These are phyloP conservation scores for Leccinum barrowsii DNA, from an alignment of 768 basidiomycete genomes.

Conservation along the genomic window DNA sequence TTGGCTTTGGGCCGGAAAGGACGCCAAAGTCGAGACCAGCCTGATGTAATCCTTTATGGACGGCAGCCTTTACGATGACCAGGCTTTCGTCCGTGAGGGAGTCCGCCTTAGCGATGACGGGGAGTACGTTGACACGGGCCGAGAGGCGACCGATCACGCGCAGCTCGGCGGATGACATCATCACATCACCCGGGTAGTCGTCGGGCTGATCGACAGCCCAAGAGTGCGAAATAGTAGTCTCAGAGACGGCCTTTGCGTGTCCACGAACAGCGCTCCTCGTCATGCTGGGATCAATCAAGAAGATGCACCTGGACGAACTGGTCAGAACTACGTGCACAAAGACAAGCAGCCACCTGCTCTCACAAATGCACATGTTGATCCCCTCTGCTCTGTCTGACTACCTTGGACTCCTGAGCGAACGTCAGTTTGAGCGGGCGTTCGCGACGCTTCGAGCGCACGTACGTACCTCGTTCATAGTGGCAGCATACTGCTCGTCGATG, in stretches of 20 bases:
- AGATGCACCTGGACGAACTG: slow-evolving; percentile 59
- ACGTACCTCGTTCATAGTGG: slow-evolving; percentile 79
- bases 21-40: slow-evolving; percentile 76
- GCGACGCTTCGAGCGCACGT: neutral
- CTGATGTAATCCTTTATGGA: slow-evolving; percentile 62
- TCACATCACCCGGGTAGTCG: slow-evolving; percentile 46
- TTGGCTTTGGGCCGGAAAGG: slow-evolving; percentile 48
- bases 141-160: slow-evolving; percentile 75
- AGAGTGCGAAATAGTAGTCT: slow-evolving; percentile 53
- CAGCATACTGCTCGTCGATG: slow-evolving; percentile 75
- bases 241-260: slow-evolving; percentile 56
- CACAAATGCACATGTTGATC: slow-evolving; percentile 90
- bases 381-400: slow-evolving; percentile 79
- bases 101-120: slow-evolving; percentile 77
- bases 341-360: slow-evolving; percentile 26
- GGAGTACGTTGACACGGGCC: slow-evolving; percentile 73
- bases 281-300: slow-evolving; percentile 80
- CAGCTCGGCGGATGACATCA: slow-evolving; percentile 76
- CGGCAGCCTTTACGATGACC: slow-evolving; percentile 63
- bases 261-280: slow-evolving; percentile 49
- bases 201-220: slow-evolving; percentile 48
- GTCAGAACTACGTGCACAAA: slow-evolving; percentile 12
- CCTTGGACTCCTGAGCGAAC: slow-evolving; percentile 72
- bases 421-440: neutral
- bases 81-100: slow-evolving; percentile 80